Conservation (phyloP, 192 early-diverging fungal species). For the Tieghemiomyces parasiticus region DNA sequence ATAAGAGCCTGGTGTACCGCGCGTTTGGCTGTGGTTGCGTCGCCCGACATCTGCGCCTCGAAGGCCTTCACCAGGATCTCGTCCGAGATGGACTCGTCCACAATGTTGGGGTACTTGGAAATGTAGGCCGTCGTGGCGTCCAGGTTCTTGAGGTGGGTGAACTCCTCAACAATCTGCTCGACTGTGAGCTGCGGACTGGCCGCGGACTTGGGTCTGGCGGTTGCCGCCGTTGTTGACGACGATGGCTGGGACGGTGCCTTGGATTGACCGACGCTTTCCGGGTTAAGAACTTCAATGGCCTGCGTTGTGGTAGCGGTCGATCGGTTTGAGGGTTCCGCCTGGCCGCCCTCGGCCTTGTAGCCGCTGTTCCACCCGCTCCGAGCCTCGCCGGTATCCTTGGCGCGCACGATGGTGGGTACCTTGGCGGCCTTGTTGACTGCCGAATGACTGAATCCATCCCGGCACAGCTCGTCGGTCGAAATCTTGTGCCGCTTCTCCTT, state of each 20-base stretch:
- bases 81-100: constrained; percentile 54
- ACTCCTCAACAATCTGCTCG: constrained; percentile 26
- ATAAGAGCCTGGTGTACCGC: constrained; percentile 71
- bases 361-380: no score
- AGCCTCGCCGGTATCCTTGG: constrained; percentile 25
- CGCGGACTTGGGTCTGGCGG: no score
- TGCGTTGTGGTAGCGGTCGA: constrained; percentile 37
- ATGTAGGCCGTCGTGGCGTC: constrained; percentile 49
- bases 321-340: no score
- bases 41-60: constrained; percentile 50
- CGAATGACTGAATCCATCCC: constrained; percentile 46
- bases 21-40: constrained; percentile 46
- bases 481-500: constrained; percentile 49
- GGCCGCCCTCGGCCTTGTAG: no score
- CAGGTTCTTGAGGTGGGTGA: constrained; percentile 40
- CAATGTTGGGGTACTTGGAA: constrained; percentile 48
- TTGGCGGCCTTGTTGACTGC: constrained; percentile 32
- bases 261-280: constrained; percentile 17
- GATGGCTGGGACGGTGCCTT: constrained; percentile 22
- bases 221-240: background rate
- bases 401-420: constrained; percentile 15
- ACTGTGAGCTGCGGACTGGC: no score
- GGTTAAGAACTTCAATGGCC: constrained; percentile 52
- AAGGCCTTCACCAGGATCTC: constrained; percentile 80
- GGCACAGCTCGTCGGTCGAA: constrained; percentile 50